Evolutionary conservation across 2,329 filamentous ascomycete species (phyloP), one percentile per base, ranked within the genome.

Genomic region (Apiospora aurea): DNA sequence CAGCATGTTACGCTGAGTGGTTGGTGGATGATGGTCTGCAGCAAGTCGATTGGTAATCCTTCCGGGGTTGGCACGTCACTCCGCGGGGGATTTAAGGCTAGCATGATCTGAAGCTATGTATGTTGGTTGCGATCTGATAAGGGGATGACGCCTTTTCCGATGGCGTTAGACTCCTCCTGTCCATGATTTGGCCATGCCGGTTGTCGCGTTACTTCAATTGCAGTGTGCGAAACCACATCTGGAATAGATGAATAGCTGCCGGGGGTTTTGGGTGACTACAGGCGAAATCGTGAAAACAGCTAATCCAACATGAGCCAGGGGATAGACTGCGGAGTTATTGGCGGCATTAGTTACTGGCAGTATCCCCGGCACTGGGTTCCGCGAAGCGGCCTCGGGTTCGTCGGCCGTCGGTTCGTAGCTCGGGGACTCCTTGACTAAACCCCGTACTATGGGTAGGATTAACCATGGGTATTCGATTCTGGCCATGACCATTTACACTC

Each of bases 31-130:
- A n/a, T 38, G 29, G 13, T n/a, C 18, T 61, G 21, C 34, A 38
- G 49, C 29, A 64, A n/a, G 46, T n/a, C n/a, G 57, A 64, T 64
- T 64, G 34, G 21, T 64, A 64, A 64, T 41, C 18, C 2, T 51
- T 51, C 49, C 10, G n/a, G n/a, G n/a, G 41, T 41, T 5, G 10
- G 21, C 21, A 34, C 34, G 34, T 64, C 34, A 4, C 29, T 41
- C 7, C 13, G 57, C 34, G 57, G 29, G 4, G 26, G 21, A 24
- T 24, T n/a, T n/a, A n/a, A n/a, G n/a, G n/a, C 21, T n/a, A 21
- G 18, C 6, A 24, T 24, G n/a, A 51, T 51, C n/a, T n/a, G 1
- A 21, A 24, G 14, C 38, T 8, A 8, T 7, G 38, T 8, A 8
- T 7, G 38, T 34, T 34, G 24, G 53, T 4, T 61, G 29, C 29